phyloP scores from a whole-genome alignment of 345 rosid genomes.

The Kernera saxatilis region DNA sequence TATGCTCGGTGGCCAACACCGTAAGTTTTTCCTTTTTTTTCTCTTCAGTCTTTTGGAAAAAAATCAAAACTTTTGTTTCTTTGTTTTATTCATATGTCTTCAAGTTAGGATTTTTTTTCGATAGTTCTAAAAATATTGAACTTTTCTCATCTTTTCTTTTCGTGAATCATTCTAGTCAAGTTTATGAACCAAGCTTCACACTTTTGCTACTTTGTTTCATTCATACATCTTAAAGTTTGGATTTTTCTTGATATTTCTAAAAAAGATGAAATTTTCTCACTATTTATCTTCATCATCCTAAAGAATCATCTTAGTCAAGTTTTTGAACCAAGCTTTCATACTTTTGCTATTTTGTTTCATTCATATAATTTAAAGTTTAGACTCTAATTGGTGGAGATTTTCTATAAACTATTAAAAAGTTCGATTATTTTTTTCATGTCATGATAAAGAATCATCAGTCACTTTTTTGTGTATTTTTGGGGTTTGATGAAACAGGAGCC shows the following conservation, averaged over 20 bases:
- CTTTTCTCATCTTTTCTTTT: neutral
- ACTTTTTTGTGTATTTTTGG: neutral
- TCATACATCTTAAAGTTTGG: neutral
- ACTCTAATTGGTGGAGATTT: too few species aligned
- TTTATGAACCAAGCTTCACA: neutral
- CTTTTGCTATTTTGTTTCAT: neutral
- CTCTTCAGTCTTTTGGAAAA: neutral
- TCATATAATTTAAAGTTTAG: neutral
- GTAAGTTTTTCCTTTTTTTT: slow-evolving; percentile 32
- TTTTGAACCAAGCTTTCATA: neutral
- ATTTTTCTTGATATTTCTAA: neutral
- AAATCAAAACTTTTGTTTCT: neutral
- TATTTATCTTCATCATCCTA: neutral
- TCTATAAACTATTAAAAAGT: too few species aligned
- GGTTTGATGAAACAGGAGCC: slow-evolving; percentile 48
- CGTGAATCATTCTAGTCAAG: neutral
- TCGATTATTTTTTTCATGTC: neutral
- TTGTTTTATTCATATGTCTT: neutral
- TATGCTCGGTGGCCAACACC: slow-evolving; percentile 80
- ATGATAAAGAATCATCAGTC: slow-evolving; percentile 9
- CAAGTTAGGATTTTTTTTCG: neutral
- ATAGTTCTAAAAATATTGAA: neutral
- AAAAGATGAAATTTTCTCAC: neutral
- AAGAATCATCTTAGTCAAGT: neutral
- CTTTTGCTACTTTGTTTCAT: neutral